Evolutionary conservation across 108 stramenopile species (phyloP).

Genomic region (Bacterosira constricta): DNA sequence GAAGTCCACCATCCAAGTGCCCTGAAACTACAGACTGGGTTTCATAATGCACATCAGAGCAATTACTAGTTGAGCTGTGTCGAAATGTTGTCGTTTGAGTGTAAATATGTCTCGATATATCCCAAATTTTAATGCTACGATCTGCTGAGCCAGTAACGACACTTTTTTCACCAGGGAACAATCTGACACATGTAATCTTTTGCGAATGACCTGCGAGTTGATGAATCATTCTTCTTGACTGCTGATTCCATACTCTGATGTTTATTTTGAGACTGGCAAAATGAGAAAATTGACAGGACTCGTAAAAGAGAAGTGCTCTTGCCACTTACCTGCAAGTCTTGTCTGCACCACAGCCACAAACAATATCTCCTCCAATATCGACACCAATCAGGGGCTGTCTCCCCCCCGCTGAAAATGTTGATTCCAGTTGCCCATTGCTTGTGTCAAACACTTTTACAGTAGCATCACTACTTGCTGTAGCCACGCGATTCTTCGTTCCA

Average conservation of each 20-base stretch:
- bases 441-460: slow-evolving; percentile 82
- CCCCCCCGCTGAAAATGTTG: slow-evolving; percentile 65
- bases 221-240: slow-evolving; percentile 82
- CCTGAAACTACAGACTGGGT: slow-evolving; percentile 60
- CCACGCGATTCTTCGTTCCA: slow-evolving; percentile 65
- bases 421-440: slow-evolving; percentile 60
- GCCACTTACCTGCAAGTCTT: slow-evolving; percentile 86
- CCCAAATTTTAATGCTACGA: slow-evolving; percentile 84
- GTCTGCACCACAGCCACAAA: slow-evolving; percentile 75
- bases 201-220: slow-evolving; percentile 85
- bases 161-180: slow-evolving; percentile 62
- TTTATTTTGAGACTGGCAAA: no score
- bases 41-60: slow-evolving; percentile 63
- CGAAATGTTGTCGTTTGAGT: slow-evolving; percentile 72
- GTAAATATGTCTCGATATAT: slow-evolving; percentile 82
- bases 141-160: slow-evolving; percentile 84
- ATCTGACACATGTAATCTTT: slow-evolving; percentile 78
- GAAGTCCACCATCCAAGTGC: slow-evolving; percentile 79
- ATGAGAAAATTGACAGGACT: no score
- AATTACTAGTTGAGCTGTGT: slow-evolving; percentile 75
- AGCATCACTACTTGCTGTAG: slow-evolving; percentile 69
- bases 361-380: slow-evolving; percentile 70
- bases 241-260: slow-evolving; percentile 84
- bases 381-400: slow-evolving; percentile 67
- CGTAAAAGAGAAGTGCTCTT: no score